phyloP scores from a whole-genome alignment of 352 stramenopile species.

The Pythium coloratum region DNA sequence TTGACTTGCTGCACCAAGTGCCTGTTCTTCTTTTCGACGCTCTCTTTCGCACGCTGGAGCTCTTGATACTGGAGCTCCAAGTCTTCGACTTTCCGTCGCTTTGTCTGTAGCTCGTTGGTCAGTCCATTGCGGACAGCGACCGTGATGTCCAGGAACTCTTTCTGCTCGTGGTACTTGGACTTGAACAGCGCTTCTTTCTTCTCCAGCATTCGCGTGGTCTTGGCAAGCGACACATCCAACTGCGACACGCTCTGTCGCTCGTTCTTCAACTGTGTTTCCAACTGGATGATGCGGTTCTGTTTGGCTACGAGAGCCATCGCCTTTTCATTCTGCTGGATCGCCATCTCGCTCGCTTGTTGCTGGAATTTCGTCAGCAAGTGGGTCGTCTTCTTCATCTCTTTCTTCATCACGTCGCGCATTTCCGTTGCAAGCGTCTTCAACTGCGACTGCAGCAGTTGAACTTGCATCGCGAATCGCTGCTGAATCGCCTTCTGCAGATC shows the following conservation, averaged over 20 bases:
- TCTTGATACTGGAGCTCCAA: slow-evolving; percentile 33
- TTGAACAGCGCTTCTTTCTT: slow-evolving; percentile 34
- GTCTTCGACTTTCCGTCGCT: slow-evolving; percentile 45
- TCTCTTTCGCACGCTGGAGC: slow-evolving; percentile 25
- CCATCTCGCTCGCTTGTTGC: slow-evolving; percentile 45
- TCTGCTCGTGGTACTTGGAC: slow-evolving; percentile 48
- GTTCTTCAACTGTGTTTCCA: slow-evolving; percentile 57
- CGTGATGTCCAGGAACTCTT: slow-evolving; percentile 63
- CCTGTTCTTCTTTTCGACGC: slow-evolving; percentile 32
- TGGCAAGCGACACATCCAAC: slow-evolving; percentile 41
- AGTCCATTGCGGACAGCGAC: slow-evolving; percentile 57
- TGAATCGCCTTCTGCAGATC: background rate
- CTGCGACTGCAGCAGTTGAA: slow-evolving; percentile 18
- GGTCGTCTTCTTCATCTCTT: slow-evolving; percentile 38
- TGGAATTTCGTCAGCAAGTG: slow-evolving; percentile 32
- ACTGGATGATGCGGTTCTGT: slow-evolving; percentile 54
- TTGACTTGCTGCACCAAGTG: slow-evolving; percentile 52
- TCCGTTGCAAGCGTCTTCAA: slow-evolving; percentile 20
- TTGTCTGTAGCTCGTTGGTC: slow-evolving; percentile 48
- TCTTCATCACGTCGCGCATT: slow-evolving; percentile 19
- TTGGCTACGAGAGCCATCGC: slow-evolving; percentile 46
- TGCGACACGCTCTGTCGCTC: slow-evolving; percentile 46
- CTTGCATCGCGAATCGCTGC: slow-evolving; percentile 15
- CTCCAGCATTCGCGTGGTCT: slow-evolving; percentile 37
- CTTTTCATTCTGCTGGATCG: slow-evolving; percentile 45